These are phyloP conservation scores for Thraustochytrium aureum DNA, from an alignment of 352 stramenopile species.

Conservation along the genomic window DNA sequence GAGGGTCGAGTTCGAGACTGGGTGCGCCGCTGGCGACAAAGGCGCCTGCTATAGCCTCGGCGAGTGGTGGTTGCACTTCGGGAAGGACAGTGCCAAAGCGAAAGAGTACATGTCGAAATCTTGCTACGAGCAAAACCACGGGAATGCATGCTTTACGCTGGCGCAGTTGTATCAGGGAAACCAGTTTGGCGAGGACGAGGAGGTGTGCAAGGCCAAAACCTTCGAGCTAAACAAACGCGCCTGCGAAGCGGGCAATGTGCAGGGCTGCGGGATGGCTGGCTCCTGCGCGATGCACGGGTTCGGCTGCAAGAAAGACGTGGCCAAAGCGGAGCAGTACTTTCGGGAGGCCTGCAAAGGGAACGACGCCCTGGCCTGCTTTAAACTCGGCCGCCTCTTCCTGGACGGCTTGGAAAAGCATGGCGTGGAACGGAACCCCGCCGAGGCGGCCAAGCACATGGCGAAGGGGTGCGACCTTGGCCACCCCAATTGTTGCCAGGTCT, in stretches of 20 bases:
- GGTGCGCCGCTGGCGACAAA: conserved; percentile 16
- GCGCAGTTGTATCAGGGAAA: conserved; percentile 46
- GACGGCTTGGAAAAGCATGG: conserved; percentile 33
- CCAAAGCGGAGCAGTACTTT: conserved; percentile 18
- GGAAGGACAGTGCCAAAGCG: conserved; percentile 26
- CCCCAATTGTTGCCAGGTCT: conserved; percentile 42
- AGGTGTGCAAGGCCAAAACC: conserved; percentile 36
- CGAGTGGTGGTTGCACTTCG: conserved; percentile 51
- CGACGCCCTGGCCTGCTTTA: conserved; percentile 40
- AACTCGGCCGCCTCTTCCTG: conserved; percentile 34
- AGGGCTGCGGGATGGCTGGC: conserved; percentile 5
- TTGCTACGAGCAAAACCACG: conserved; percentile 28
- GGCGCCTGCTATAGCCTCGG: conserved; percentile 52
- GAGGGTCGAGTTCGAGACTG: conserved; percentile 46
- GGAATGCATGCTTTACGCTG: conserved; percentile 45
- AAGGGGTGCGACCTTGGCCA: conserved; percentile 49
- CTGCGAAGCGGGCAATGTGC: conserved; percentile 14
- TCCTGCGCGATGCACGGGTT: conserved; percentile 29
- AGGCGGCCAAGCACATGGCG: not conserved
- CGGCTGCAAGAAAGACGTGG: conserved; percentile 38
- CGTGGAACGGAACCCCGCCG: conserved; percentile 13
- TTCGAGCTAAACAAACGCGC: conserved; percentile 42
- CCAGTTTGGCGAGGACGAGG: not conserved
- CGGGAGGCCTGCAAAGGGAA: conserved; percentile 32
- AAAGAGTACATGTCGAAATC: conserved; percentile 13